Evolutionary conservation across 352 stramenopile species (phyloP).

Genomic region (Pythium pectinolyticum): DNA sequence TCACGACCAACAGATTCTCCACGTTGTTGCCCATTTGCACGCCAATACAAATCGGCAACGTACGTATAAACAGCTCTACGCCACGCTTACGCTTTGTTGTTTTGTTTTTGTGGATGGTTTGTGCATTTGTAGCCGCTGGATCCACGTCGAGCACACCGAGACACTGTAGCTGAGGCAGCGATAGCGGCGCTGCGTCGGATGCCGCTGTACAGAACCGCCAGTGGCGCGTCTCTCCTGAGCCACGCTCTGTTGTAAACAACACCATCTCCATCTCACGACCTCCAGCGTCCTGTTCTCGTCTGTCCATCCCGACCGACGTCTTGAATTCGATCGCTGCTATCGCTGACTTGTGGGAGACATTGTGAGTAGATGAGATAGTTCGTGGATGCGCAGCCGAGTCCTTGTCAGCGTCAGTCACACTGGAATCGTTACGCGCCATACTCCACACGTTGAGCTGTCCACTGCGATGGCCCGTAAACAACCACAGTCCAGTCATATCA

Average conservation of each 20-base stretch:
- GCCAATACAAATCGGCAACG: constrained; percentile 41
- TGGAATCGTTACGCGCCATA: not conserved
- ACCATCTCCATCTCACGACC: not conserved
- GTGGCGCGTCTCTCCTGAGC: constrained; percentile 8
- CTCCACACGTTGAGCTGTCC: constrained; percentile 62
- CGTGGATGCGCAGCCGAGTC: not conserved
- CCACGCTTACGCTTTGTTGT: constrained; percentile 14
- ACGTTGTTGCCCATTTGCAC: constrained; percentile 51
- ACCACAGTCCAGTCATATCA: constrained; percentile 45
- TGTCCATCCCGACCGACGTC: not conserved
- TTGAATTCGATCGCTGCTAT: constrained; percentile 19
- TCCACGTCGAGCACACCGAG: constrained; percentile 18
- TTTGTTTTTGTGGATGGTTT: constrained; percentile 9
- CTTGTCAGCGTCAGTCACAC: not conserved
- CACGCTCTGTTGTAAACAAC: constrained; percentile 27
- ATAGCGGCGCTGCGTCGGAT: not conserved
- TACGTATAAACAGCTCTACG: constrained; percentile 20
- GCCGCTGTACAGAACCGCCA: constrained; percentile 18
- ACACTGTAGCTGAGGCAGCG: constrained; percentile 11
- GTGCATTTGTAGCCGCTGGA: not conserved
- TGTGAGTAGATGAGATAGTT: not conserved
- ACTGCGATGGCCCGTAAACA: constrained; percentile 45
- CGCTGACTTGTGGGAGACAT: constrained; percentile 14
- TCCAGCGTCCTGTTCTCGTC: no score
- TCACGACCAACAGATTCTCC: constrained; percentile 54